A percentile compares a stretch with the other conserved stretches of the same genome.
Conservation (phyloP, 192 early-diverging fungal genomes). For the Coemansia sp. region DNA sequence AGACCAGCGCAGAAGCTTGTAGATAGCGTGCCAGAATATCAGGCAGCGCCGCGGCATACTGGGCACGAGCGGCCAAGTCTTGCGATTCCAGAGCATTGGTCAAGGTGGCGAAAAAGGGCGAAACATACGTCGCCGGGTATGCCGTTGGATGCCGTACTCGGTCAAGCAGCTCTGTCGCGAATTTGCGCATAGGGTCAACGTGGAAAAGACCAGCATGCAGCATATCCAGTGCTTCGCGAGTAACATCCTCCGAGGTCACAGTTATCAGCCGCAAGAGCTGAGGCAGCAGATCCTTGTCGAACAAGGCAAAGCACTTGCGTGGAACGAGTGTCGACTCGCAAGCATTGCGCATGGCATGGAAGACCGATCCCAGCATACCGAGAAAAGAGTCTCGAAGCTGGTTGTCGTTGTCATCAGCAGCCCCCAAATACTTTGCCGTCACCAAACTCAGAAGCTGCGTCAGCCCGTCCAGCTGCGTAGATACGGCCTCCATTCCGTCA, state of each 20-base stretch:
- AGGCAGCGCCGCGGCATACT: conserved; percentile 35
- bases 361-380: conserved; percentile 12
- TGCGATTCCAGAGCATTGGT: conserved; percentile 10
- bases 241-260: background rate
- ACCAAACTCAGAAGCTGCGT: conserved; percentile 23
- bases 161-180: conserved; percentile 19
- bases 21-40: conserved; percentile 37
- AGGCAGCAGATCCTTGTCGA: conserved; percentile 30
- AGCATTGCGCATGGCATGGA: conserved; percentile 25
- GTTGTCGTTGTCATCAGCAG: background rate
- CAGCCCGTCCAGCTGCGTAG: conserved; percentile 36
- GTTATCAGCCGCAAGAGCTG: conserved; percentile 23
- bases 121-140: conserved; percentile 22
- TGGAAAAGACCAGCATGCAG: conserved; percentile 42
- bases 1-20: conserved; percentile 36
- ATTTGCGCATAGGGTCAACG: conserved; percentile 28
- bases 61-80: conserved; percentile 9
- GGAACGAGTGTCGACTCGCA: conserved; percentile 45
- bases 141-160: conserved; percentile 6
- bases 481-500: conserved; percentile 35
- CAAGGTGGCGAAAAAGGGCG: conserved; percentile 20
- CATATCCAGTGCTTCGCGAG: conserved; percentile 31
- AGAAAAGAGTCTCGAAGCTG: conserved; percentile 17
- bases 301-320: conserved; percentile 36
- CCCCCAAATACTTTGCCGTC: conserved; percentile 13